A percentile compares a stretch with the other conserved stretches of the same genome.
phyloP scores from a whole-genome alignment of 2,329 filamentous ascomycete genomes.

The Pseudocercospora cruenta region DNA sequence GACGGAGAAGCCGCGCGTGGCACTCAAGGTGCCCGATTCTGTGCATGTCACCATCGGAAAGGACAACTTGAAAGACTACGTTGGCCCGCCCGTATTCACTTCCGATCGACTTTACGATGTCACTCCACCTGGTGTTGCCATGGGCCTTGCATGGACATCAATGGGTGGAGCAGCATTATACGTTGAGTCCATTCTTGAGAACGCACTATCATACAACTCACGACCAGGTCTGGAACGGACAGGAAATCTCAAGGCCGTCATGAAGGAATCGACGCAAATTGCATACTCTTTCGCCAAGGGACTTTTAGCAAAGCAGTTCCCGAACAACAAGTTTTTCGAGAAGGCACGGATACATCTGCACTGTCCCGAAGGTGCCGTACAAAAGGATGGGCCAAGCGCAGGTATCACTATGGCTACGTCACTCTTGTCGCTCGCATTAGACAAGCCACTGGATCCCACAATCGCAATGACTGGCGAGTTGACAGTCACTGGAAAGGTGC shows the following conservation, averaged over 20 bases:
- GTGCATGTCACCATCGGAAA: slow-evolving; percentile 87
- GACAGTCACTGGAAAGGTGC: slow-evolving; percentile 93
- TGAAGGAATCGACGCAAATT: slow-evolving; percentile 96
- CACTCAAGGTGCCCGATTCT: slow-evolving; percentile 79
- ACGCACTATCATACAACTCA: slow-evolving; percentile 72
- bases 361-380: slow-evolving; percentile 93
- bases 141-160: slow-evolving; percentile 97
- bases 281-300: slow-evolving; percentile 96
- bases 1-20: slow-evolving; percentile 69
- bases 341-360: slow-evolving; percentile 94
- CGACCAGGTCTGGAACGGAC: slow-evolving; percentile 85
- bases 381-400: slow-evolving; percentile 79
- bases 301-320: slow-evolving; percentile 79
- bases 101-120: slow-evolving; percentile 93
- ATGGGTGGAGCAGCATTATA: slow-evolving; percentile 97
- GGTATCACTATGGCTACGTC: slow-evolving; percentile 99
- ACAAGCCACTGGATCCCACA: slow-evolving; percentile 76
- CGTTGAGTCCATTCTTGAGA: slow-evolving; percentile 93
- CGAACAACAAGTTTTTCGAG: slow-evolving; percentile 93
- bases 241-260: slow-evolving; percentile 91
- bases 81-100: slow-evolving; percentile 93
- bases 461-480: slow-evolving; percentile 98
- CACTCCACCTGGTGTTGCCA: slow-evolving; percentile 90
- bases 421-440: slow-evolving; percentile 80
- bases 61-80: slow-evolving; percentile 92